Percentiles rank a stretch among this genome's conserved stretches.
phyloP scores from a whole-genome alignment of 257 asterid species.

The Ophiorrhiza pumila region DNA sequence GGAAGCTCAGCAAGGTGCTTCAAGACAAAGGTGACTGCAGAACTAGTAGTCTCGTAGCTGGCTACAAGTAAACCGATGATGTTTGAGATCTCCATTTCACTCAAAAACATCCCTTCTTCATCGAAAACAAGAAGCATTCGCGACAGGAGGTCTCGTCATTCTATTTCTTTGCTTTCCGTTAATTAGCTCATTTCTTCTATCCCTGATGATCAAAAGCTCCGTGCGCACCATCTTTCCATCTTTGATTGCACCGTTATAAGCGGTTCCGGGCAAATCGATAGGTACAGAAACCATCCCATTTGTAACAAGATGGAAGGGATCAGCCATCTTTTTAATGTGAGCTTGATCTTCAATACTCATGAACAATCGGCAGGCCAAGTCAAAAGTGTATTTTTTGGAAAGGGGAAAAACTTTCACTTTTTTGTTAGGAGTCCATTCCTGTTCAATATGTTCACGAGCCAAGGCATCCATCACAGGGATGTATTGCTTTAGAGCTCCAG shows the following conservation, averaged over 20 bases:
- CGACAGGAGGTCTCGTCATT: slow-evolving; percentile 40
- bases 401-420: slow-evolving; percentile 36
- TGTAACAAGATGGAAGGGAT: slow-evolving; percentile 39
- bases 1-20: slow-evolving; percentile 53
- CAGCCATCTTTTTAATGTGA: slow-evolving; percentile 32
- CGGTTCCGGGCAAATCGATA: slow-evolving; percentile 52
- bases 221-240: slow-evolving; percentile 45
- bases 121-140: slow-evolving; percentile 47
- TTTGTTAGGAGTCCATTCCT: slow-evolving; percentile 37
- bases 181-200: slow-evolving; percentile 48
- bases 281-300: slow-evolving; percentile 48
- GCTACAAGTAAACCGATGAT: slow-evolving; percentile 47
- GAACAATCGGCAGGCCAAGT: slow-evolving; percentile 40
- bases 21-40: slow-evolving; percentile 43
- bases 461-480: slow-evolving; percentile 43
- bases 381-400: slow-evolving; percentile 47
- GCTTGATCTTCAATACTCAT: slow-evolving; percentile 33
- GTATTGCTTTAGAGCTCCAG: slow-evolving; percentile 46
- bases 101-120: slow-evolving; percentile 39
- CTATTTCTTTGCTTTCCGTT: slow-evolving; percentile 27
- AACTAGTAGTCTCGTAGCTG: slow-evolving; percentile 47
- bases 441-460: slow-evolving; percentile 43
- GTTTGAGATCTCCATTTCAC: slow-evolving; percentile 55
- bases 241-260: slow-evolving; percentile 43
- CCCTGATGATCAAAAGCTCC: slow-evolving; percentile 51